Evolutionary conservation across 495 filamentous ascomycete species (phyloP).

Genomic region (Pyronema domesticum): DNA sequence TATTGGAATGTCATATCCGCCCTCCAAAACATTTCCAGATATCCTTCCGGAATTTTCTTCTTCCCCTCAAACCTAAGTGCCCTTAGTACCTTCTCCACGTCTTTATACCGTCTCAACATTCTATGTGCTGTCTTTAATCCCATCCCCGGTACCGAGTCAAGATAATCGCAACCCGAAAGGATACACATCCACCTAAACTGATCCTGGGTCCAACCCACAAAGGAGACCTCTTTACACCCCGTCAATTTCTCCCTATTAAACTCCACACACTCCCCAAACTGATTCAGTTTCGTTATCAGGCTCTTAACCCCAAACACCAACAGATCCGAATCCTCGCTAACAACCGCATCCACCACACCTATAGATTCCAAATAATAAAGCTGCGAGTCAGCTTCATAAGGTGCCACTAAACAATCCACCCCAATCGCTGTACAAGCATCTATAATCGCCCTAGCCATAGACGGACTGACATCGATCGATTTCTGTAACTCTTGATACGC

Average conservation of each 20-base stretch:
- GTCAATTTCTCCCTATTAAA: slow-evolving; percentile 77
- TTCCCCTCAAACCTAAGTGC: slow-evolving; percentile 77
- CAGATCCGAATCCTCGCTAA: slow-evolving; percentile 94
- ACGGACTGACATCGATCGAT: slow-evolving; percentile 84
- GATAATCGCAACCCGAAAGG: slow-evolving; percentile 93
- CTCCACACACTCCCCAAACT: slow-evolving; percentile 82
- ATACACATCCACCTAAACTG: slow-evolving; percentile 95
- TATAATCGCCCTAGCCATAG: slow-evolving; percentile 85
- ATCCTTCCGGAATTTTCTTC: slow-evolving; percentile 57
- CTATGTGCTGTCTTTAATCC: slow-evolving; percentile 87
- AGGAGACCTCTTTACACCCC: slow-evolving; percentile 65
- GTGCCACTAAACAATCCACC: slow-evolving; percentile 81
- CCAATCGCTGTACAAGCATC: slow-evolving; percentile 67
- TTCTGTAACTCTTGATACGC: slow-evolving; percentile 84
- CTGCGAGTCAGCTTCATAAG: slow-evolving; percentile 95
- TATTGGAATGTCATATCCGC: slow-evolving; percentile 87
- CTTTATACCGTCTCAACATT: slow-evolving; percentile 75
- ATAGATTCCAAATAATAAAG: slow-evolving; percentile 79
- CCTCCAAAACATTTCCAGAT: slow-evolving; percentile 54
- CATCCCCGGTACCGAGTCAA: slow-evolving; percentile 63
- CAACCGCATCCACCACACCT: slow-evolving; percentile 64
- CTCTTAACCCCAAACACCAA: slow-evolving; percentile 85
- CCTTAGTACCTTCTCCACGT: slow-evolving; percentile 56
- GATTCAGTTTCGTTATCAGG: slow-evolving; percentile 82
- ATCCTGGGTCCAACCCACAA: slow-evolving; percentile 78